A percentile compares a stretch with the other conserved stretches of the same genome.
phyloP scores from a whole-genome alignment of 2,329 filamentous ascomycete genomes.

The Penicillium sp. region DNA sequence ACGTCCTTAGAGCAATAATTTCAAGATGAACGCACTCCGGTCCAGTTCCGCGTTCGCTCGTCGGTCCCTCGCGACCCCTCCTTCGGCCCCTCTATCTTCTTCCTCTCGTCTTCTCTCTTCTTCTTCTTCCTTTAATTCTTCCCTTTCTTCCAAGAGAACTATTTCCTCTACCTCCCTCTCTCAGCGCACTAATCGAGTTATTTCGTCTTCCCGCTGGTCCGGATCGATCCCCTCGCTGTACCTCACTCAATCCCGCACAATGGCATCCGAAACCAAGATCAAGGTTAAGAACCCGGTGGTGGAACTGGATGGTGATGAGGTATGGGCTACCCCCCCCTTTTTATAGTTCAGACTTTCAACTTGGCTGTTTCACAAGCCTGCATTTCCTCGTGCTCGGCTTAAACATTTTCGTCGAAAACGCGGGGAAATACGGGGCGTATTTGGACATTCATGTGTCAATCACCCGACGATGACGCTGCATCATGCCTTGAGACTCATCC shows the following conservation, averaged over 20 bases:
- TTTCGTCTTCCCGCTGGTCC: slow-evolving; percentile 32
- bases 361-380: slow-evolving; percentile 23
- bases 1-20: slow-evolving; percentile 14
- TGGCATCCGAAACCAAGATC: slow-evolving; percentile 70
- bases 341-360: slow-evolving; percentile 15
- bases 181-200: slow-evolving; percentile 21
- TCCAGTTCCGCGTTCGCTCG: slow-evolving; percentile 42
- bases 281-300: slow-evolving; percentile 99
- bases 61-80: slow-evolving; percentile 31
- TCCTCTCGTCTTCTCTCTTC: slow-evolving; percentile 31
- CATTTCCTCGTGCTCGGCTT: slow-evolving; percentile 14
- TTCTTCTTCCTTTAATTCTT: slow-evolving; percentile 23
- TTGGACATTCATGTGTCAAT: slow-evolving; percentile 24
- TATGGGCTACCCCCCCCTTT: slow-evolving; percentile 25
- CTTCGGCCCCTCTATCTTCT: slow-evolving; percentile 31
- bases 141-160: slow-evolving; percentile 26
- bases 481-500: not conserved
- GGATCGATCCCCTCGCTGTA: slow-evolving; percentile 28
- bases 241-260: slow-evolving; percentile 45
- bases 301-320: slow-evolving; percentile 84
- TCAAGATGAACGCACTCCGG: slow-evolving; percentile 39
- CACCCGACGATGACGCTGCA: slow-evolving; percentile 6
- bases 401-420: slow-evolving; percentile 30
- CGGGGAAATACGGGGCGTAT: slow-evolving; percentile 35
- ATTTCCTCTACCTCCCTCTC: slow-evolving; percentile 27